These are phyloP conservation scores for Colletotrichum sp. DNA, from an alignment of 2,329 filamentous ascomycete species.

Conservation along the genomic window DNA sequence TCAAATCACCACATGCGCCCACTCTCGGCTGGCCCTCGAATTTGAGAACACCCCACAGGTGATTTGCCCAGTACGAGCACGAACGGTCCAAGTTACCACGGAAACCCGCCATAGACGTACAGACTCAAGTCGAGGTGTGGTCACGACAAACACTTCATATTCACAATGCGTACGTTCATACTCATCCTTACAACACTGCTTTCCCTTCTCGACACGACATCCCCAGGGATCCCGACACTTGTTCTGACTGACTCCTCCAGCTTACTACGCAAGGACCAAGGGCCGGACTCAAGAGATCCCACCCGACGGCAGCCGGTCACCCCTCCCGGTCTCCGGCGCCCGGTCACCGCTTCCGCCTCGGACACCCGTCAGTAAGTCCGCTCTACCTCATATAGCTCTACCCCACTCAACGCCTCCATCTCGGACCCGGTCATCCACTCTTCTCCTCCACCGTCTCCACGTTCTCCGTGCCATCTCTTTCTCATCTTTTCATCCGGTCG, in stretches of 20 bases:
- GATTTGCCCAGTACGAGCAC: neutral
- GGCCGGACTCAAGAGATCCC: constrained; percentile 20
- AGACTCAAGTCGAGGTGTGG: neutral
- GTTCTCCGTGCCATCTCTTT: neutral
- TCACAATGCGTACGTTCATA: neutral
- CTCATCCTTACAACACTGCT: neutral
- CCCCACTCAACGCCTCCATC: neutral
- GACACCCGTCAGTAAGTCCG: constrained; percentile 11
- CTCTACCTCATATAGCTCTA: neutral
- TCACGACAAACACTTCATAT: neutral
- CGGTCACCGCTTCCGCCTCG: constrained; percentile 17
- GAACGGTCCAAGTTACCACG: neutral
- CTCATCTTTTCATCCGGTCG: neutral
- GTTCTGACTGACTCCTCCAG: neutral
- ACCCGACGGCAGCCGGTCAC: constrained; percentile 14
- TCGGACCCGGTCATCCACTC: neutral
- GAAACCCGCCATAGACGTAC: neutral
- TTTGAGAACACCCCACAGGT: neutral
- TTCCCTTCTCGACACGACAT: neutral
- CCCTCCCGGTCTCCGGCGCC: constrained; percentile 8
- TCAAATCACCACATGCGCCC: neutral
- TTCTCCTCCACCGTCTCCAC: neutral
- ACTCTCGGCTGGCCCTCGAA: neutral
- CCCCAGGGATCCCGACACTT: neutral
- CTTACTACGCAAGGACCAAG: constrained; percentile 20